These are phyloP conservation scores for Gossypium raimondii DNA, from an alignment of 345 rosid species.

Conservation along the genomic window DNA sequence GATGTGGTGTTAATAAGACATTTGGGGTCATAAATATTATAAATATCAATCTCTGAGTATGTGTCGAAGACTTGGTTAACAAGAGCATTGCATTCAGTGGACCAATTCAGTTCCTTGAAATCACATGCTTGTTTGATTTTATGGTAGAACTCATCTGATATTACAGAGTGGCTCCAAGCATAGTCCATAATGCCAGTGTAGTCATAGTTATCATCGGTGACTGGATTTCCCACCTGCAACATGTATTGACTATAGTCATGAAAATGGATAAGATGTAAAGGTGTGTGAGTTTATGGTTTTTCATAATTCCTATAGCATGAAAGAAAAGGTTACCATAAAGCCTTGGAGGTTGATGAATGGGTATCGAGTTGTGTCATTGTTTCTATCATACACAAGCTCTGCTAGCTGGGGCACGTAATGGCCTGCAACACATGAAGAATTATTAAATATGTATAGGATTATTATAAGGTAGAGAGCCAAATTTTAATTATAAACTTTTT, in stretches of 20 bases:
- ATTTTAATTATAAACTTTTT: too few relatives aligned
- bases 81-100: constrained; percentile 34
- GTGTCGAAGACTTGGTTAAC: constrained; percentile 30
- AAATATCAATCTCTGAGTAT: constrained; percentile 54
- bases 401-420: constrained; percentile 68
- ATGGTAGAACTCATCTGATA: constrained; percentile 40
- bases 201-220: constrained; percentile 44
- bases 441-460: too few relatives aligned
- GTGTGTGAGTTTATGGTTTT: neutral
- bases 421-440: constrained; percentile 29
- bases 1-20: constrained; percentile 32
- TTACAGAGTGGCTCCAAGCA: constrained; percentile 66
- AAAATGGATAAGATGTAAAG: neutral
- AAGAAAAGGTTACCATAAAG: constrained; percentile 25
- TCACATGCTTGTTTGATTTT: constrained; percentile 40
- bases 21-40: constrained; percentile 53
- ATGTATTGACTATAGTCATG: neutral
- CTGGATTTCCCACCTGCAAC: constrained; percentile 55
- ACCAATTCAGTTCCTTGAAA: constrained; percentile 40
- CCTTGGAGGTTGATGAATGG: constrained; percentile 41
- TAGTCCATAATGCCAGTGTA: constrained; percentile 48
- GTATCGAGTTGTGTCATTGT: constrained; percentile 33
- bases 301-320: neutral
- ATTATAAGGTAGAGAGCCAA: too few relatives aligned
- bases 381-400: constrained; percentile 47